Percentiles rank a stretch among this genome's conserved stretches.
phyloP scores from a whole-genome alignment of 2,329 filamentous ascomycete genomes.

The Aspergillus uvarum region DNA sequence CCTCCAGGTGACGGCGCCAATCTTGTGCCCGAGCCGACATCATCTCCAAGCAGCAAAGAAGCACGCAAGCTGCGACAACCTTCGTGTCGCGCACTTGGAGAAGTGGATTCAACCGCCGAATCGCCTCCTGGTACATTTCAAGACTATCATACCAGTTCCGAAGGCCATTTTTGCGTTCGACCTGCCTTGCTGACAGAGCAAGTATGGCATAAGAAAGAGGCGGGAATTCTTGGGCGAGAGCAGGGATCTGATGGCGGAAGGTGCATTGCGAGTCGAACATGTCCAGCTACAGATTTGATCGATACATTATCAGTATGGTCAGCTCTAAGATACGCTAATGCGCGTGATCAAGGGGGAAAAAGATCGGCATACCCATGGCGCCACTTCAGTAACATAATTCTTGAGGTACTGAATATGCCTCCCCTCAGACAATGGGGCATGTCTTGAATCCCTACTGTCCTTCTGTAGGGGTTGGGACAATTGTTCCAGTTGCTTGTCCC shows the following conservation, averaged over 20 bases:
- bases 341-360: background rate
- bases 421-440: conserved; percentile 31
- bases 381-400: conserved; percentile 55
- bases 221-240: conserved; percentile 49
- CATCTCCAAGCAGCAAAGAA: conserved; percentile 58
- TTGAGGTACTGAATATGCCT: conserved; percentile 45
- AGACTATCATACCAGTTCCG: conserved; percentile 51
- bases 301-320: background rate
- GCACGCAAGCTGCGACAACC: conserved; percentile 54
- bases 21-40: conserved; percentile 50
- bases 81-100: conserved; percentile 50
- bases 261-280: conserved; percentile 56
- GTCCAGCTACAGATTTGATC: conserved; percentile 47
- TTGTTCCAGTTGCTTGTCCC: background rate
- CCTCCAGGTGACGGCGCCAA: conserved; percentile 58
- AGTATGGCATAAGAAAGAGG: conserved; percentile 53
- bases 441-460: conserved; percentile 9
- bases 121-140: conserved; percentile 55
- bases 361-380: conserved; percentile 48
- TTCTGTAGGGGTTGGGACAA: background rate
- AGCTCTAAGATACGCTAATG: background rate
- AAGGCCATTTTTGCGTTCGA: conserved; percentile 51
- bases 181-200: conserved; percentile 55
- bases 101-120: conserved; percentile 49
- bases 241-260: conserved; percentile 54